Conservation (phyloP, 2,329 filamentous ascomycete species). For the Aureobasidium sp. region DNA sequence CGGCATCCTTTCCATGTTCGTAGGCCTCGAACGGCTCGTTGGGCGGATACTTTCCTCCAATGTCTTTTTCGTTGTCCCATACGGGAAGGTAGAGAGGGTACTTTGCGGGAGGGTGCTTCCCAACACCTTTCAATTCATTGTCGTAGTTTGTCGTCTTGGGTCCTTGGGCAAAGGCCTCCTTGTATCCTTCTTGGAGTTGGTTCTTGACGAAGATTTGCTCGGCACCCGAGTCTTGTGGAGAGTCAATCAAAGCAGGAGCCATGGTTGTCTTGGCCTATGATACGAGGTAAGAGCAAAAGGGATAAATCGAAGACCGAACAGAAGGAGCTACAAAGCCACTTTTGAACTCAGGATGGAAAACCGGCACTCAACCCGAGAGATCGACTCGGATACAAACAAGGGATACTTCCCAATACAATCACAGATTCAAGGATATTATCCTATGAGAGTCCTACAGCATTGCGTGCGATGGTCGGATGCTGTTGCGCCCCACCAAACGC, state of each 20-base stretch:
- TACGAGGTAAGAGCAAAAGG: background rate
- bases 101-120: slow-evolving; percentile 48
- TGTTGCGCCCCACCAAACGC: background rate
- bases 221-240: slow-evolving; percentile 23
- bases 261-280: slow-evolving; percentile 23
- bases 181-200: slow-evolving; percentile 24
- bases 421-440: background rate
- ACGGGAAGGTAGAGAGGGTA: slow-evolving; percentile 59
- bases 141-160: slow-evolving; percentile 42
- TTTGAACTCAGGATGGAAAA: background rate
- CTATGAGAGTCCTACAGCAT: background rate
- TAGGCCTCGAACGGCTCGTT: slow-evolving; percentile 64
- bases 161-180: slow-evolving; percentile 39
- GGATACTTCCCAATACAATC: background rate
- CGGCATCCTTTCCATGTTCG: slow-evolving; percentile 70
- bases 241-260: slow-evolving; percentile 40
- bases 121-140: slow-evolving; percentile 47
- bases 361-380: background rate
- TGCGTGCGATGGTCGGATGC: slow-evolving; percentile 8
- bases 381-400: background rate
- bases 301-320: background rate
- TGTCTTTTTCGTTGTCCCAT: slow-evolving; percentile 21
- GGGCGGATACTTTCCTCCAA: slow-evolving; percentile 48
- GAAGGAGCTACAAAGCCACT: background rate
- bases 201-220: slow-evolving; percentile 15